Conservation (phyloP, 257 asterid species). For the Petunia axillaris region DNA sequence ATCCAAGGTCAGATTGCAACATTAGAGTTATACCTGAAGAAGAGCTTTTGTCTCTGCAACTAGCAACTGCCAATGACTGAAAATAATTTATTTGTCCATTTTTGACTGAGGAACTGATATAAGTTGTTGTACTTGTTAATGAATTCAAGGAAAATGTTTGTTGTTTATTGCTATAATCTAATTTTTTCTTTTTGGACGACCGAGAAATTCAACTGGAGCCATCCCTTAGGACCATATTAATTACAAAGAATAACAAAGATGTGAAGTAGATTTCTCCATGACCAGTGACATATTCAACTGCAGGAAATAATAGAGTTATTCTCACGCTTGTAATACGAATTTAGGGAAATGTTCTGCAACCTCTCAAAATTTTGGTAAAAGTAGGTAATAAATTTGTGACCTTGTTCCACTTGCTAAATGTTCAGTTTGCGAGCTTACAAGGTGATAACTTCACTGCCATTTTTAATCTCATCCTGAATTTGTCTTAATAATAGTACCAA, state of each 20-base stretch:
- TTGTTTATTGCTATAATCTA: constrained; percentile 6
- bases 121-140: background rate
- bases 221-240: background rate
- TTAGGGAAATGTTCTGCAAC: background rate
- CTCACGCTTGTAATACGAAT: background rate
- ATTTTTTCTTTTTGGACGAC: background rate
- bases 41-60: constrained; percentile 79
- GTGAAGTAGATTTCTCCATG: background rate
- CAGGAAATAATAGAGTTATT: background rate
- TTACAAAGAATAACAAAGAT: background rate
- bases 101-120: constrained; percentile 21
- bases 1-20: constrained; percentile 91
- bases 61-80: constrained; percentile 94
- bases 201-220: no score
- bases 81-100: constrained; percentile 15
- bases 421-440: background rate
- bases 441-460: background rate
- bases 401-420: background rate
- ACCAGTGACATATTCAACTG: background rate
- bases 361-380: background rate
- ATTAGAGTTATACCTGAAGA: constrained; percentile 82
- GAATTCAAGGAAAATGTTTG: constrained; percentile 10
- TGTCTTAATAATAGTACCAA: background rate
- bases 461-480: background rate
- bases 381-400: background rate